Percentiles rank a stretch among this genome's conserved stretches.
phyloP scores from a whole-genome alignment of 768 basidiomycete species.

The Auricularia auricula-judae region DNA sequence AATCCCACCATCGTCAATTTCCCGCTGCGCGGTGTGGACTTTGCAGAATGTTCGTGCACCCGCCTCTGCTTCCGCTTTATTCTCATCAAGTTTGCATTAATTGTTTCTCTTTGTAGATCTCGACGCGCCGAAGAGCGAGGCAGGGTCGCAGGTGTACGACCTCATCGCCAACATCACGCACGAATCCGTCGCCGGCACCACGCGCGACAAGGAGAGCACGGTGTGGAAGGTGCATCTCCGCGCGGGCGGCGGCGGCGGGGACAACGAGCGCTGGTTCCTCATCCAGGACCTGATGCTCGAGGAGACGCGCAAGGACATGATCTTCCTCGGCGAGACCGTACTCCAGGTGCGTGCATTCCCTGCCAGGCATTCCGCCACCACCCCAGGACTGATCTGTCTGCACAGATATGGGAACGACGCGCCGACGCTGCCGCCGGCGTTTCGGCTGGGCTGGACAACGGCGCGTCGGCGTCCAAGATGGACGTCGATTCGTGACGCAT shows the following conservation, averaged over 20 bases:
- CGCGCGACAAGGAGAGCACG: slow-evolving; percentile 82
- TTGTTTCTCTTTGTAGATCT: slow-evolving; percentile 44
- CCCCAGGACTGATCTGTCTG: not conserved
- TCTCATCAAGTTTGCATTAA: slow-evolving; percentile 10
- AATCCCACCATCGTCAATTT: slow-evolving; percentile 99
- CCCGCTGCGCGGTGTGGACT: slow-evolving; percentile 85
- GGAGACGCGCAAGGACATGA: slow-evolving; percentile 96
- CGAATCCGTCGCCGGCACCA: slow-evolving; percentile 92
- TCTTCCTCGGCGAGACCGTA: slow-evolving; percentile 93
- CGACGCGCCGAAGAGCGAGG: slow-evolving; percentile 44
- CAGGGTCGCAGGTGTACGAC: slow-evolving; percentile 72
- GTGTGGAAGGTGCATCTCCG: slow-evolving; percentile 88
- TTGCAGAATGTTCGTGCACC: slow-evolving; percentile 69
- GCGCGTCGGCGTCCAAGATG: not conserved
- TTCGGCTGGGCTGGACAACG: not conserved
- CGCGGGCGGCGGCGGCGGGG: slow-evolving; percentile 62
- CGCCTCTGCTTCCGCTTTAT: slow-evolving; percentile 1
- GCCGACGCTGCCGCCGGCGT: not conserved
- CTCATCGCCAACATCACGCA: slow-evolving; percentile 92
- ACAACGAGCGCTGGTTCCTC: slow-evolving; percentile 89
- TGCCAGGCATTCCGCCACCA: no score
- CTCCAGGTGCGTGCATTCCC: slow-evolving; percentile 52
- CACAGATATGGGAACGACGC: not conserved
- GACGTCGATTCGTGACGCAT: not conserved
- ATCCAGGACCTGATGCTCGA: slow-evolving; percentile 95